phyloP scores from a whole-genome alignment of 2,329 filamentous ascomycete genomes.

The Fusarium falciforme region DNA sequence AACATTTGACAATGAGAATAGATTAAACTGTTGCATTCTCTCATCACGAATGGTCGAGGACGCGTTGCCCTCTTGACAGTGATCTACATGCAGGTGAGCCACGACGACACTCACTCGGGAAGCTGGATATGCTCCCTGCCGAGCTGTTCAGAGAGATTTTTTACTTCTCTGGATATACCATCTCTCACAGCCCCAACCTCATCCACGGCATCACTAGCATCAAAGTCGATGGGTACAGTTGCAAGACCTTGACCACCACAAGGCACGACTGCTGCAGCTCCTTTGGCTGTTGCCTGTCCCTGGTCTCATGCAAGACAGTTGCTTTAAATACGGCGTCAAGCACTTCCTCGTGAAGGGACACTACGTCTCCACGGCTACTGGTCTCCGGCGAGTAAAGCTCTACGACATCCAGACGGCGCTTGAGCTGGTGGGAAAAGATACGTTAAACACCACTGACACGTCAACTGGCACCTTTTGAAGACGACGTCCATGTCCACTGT shows the following conservation, averaged over 20 bases:
- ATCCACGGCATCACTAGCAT: no score
- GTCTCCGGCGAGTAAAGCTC: neutral
- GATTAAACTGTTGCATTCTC: neutral
- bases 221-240: constrained; percentile 37
- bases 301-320: constrained; percentile 45
- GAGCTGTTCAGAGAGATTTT: constrained; percentile 43
- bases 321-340: constrained; percentile 38
- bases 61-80: constrained; percentile 40
- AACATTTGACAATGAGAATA: neutral
- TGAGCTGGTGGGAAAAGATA: neutral
- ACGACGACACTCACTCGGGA: constrained; percentile 25
- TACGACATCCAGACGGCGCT: neutral
- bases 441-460: neutral
- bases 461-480: neutral
- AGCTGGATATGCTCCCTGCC: constrained; percentile 44
- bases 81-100: constrained; percentile 15
- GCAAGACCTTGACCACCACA: constrained; percentile 44
- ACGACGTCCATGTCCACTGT: neutral
- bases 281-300: constrained; percentile 42
- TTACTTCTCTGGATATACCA: constrained; percentile 46
- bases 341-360: neutral
- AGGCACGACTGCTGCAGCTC: constrained; percentile 50
- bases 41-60: neutral
- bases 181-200: constrained; percentile 39
- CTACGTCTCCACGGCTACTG: neutral